These are phyloP conservation scores for Talaromyces sp. DNA, from an alignment of 2,329 filamentous ascomycete genomes.

Conservation along the genomic window DNA sequence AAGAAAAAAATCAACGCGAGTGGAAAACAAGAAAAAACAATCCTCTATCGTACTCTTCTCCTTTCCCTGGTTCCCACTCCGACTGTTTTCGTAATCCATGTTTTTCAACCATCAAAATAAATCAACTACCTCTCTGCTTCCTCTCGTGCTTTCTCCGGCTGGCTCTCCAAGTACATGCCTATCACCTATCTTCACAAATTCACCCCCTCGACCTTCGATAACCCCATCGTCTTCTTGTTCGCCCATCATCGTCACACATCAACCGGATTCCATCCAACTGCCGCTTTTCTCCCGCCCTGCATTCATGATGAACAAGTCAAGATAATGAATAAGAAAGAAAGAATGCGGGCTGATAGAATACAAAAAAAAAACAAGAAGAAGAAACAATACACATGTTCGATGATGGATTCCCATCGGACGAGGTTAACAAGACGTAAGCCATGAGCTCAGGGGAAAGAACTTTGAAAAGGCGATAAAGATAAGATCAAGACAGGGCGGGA, in stretches of 20 bases:
- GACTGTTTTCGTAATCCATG: background rate
- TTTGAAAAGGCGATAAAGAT: slow-evolving; percentile 13
- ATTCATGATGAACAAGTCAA: background rate
- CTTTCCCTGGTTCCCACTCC: background rate
- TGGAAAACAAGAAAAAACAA: background rate
- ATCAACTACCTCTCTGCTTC: background rate
- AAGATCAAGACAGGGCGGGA: background rate
- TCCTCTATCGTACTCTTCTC: background rate
- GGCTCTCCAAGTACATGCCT: background rate
- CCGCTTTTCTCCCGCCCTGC: background rate
- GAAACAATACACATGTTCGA: background rate
- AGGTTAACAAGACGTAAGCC: background rate
- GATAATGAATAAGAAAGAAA: background rate
- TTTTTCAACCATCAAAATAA: background rate
- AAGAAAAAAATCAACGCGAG: background rate
- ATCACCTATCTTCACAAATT: background rate
- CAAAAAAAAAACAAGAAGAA: background rate
- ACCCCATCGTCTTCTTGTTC: background rate
- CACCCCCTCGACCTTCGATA: background rate
- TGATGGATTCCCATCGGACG: background rate
- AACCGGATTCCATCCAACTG: background rate
- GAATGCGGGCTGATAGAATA: background rate
- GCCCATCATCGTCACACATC: background rate
- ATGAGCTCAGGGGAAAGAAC: slow-evolving; percentile 11
- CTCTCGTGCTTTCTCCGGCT: background rate